Conservation (phyloP, 306 rosid genomes). For the Betula pendula region DNA sequence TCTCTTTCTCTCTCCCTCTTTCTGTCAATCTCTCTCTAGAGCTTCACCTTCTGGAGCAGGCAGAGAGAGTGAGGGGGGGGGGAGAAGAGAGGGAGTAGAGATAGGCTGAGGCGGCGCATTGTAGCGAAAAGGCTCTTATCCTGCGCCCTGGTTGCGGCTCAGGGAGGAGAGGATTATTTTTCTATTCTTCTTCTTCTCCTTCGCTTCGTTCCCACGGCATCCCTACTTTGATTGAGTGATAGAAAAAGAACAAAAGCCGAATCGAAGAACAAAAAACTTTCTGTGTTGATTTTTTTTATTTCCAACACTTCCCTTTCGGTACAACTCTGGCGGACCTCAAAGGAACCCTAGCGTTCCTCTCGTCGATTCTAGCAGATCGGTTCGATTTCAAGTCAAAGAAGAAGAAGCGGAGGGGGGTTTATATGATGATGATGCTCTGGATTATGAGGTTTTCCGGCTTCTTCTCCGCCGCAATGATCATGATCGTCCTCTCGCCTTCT, state of each 20-base stretch:
- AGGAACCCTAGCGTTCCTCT: constrained; percentile 41
- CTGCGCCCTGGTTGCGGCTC: constrained; percentile 28
- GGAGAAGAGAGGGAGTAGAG: constrained; percentile 28
- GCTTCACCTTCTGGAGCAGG: constrained; percentile 9
- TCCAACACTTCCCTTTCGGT: neutral
- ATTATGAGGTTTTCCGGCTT: constrained; percentile 55
- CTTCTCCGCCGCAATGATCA: constrained; percentile 61
- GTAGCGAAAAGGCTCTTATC: constrained; percentile 12
- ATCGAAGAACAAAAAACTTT: constrained; percentile 20
- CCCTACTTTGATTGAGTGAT: constrained; percentile 25
- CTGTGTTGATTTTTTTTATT: neutral
- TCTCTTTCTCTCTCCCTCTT: neutral
- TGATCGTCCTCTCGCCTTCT: constrained; percentile 66
- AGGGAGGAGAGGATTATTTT: constrained; percentile 36
- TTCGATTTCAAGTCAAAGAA: constrained; percentile 32
- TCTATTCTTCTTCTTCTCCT: constrained; percentile 20
- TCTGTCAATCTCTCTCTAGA: constrained; percentile 13
- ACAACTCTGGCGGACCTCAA: constrained; percentile 44
- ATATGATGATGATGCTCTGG: constrained; percentile 49
- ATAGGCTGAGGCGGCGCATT: constrained; percentile 27
- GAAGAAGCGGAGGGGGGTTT: constrained; percentile 28
- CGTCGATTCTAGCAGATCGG: constrained; percentile 30
- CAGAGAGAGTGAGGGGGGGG: constrained; percentile 11
- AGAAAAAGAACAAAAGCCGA: constrained; percentile 3
- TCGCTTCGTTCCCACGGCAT: constrained; percentile 54